Evolutionary conservation across 129 eudicot species (phyloP).

Genomic region (Glebionis coronaria): DNA sequence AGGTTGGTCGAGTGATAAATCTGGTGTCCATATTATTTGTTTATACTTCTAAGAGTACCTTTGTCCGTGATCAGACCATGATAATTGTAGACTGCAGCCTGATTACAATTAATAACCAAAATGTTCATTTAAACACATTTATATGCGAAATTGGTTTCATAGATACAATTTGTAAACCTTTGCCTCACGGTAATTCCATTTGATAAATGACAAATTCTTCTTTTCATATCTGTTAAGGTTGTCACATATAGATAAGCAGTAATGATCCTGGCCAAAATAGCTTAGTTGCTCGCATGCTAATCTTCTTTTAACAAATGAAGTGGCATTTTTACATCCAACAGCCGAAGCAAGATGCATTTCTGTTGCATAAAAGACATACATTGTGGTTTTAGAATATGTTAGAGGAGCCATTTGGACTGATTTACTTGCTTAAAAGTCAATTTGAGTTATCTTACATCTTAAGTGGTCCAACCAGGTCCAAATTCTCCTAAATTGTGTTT

Average conservation of each 20-base stretch:
- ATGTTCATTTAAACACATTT: conserved; percentile 1
- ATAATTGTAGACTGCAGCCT: conserved; percentile 95
- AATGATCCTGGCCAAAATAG: conserved; percentile 72
- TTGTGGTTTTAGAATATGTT: conserved; percentile 1
- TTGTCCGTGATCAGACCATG: conserved; percentile 78
- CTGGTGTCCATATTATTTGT: no score
- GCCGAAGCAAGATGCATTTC: conserved; percentile 93
- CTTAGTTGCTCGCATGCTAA: conserved; percentile 85
- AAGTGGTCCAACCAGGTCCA: no score
- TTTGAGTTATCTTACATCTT: neutral
- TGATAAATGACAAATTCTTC: conserved; percentile 74
- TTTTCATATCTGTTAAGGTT: conserved; percentile 43
- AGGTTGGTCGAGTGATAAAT: no score
- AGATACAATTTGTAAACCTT: conserved; percentile 45
- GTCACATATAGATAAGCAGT: conserved; percentile 55
- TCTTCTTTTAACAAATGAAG: conserved; percentile 82
- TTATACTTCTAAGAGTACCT: no score
- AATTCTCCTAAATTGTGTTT: no score
- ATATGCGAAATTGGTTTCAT: neutral
- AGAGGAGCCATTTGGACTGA: no score
- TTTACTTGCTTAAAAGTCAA: no score
- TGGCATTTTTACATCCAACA: conserved; percentile 73
- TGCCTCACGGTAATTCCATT: conserved; percentile 90
- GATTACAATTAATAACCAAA: conserved; percentile 20
- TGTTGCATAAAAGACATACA: conserved; percentile 61